These are phyloP conservation scores for Globisporangium okanoganense DNA, from an alignment of 352 stramenopile genomes.

Conservation along the genomic window DNA sequence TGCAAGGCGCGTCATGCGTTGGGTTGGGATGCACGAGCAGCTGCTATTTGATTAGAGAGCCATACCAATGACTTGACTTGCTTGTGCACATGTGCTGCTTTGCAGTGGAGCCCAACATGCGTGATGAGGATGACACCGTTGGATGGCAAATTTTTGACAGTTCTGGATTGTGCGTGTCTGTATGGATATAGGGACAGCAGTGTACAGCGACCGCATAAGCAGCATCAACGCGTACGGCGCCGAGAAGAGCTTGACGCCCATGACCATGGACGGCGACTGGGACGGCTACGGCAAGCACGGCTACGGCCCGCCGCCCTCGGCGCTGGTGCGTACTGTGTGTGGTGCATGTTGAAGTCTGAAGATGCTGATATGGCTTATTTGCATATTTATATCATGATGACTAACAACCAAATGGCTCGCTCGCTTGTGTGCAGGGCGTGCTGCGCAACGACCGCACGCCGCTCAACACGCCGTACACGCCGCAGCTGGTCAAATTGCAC, in stretches of 20 bases:
- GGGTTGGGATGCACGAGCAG: background rate
- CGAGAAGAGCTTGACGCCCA: constrained; percentile 17
- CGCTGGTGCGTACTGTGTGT: constrained; percentile 27
- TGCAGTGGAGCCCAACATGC: background rate
- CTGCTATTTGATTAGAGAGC: too few relatives aligned
- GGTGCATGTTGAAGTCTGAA: constrained; percentile 7
- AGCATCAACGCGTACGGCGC: constrained; percentile 20
- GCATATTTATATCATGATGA: constrained; percentile 6
- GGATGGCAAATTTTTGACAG: background rate
- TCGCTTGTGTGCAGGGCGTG: constrained; percentile 30
- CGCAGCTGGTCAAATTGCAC: constrained; percentile 80
- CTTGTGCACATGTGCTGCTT: background rate
- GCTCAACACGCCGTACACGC: constrained; percentile 82
- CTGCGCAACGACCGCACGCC: constrained; percentile 70
- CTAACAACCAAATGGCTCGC: background rate
- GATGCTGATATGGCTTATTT: constrained; percentile 3
- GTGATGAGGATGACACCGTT: background rate
- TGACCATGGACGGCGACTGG: constrained; percentile 40
- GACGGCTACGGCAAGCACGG: constrained; percentile 53
- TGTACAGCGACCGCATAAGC: constrained; percentile 13
- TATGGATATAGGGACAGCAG: background rate
- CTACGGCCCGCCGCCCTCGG: constrained; percentile 26
- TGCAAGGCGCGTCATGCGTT: background rate
- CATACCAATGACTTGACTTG: too few relatives aligned
- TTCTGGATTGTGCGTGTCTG: background rate